Conservation (phyloP, 257 asterid species). For the Solanum corneliomulleri region DNA sequence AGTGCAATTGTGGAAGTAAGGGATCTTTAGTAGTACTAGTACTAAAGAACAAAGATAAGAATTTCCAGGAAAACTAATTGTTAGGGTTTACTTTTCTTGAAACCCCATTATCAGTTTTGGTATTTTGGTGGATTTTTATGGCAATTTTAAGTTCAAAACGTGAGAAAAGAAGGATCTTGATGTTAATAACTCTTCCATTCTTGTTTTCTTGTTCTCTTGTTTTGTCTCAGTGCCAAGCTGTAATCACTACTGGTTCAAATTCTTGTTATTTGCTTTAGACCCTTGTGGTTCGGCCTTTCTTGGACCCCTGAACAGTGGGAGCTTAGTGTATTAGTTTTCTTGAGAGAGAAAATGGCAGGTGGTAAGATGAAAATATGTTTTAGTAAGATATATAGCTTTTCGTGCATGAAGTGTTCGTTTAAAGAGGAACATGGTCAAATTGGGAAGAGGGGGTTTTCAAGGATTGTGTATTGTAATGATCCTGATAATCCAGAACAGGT, state of each 20-base stretch:
- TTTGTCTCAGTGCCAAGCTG: background rate
- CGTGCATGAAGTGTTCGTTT: constrained; percentile 40
- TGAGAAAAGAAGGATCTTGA: background rate
- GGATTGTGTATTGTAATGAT: constrained; percentile 74
- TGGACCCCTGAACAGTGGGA: background rate
- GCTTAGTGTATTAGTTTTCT: background rate
- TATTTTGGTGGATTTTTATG: background rate
- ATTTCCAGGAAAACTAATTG: constrained; percentile 10
- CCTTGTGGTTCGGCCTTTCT: background rate
- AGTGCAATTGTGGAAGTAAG: constrained; percentile 40
- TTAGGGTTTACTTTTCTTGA: constrained; percentile 19
- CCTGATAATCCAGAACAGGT: constrained; percentile 64
- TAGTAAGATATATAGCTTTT: constrained; percentile 62
- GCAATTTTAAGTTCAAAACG: background rate
- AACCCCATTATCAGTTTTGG: constrained; percentile 8
- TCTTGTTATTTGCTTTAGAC: background rate
- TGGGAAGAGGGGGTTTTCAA: constrained; percentile 80
- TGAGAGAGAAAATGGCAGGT: constrained; percentile 31
- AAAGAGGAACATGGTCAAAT: constrained; percentile 58
- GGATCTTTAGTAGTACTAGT: constrained; percentile 25
- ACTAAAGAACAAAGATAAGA: constrained; percentile 46
- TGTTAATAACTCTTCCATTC: background rate
- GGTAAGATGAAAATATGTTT: constrained; percentile 23
- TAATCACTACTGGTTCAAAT: background rate
- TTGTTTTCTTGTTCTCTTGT: background rate